A percentile compares a stretch with the other conserved stretches of the same genome.
These are phyloP conservation scores for Trametes gibbosa DNA, from an alignment of 768 basidiomycete genomes.

Conservation along the genomic window DNA sequence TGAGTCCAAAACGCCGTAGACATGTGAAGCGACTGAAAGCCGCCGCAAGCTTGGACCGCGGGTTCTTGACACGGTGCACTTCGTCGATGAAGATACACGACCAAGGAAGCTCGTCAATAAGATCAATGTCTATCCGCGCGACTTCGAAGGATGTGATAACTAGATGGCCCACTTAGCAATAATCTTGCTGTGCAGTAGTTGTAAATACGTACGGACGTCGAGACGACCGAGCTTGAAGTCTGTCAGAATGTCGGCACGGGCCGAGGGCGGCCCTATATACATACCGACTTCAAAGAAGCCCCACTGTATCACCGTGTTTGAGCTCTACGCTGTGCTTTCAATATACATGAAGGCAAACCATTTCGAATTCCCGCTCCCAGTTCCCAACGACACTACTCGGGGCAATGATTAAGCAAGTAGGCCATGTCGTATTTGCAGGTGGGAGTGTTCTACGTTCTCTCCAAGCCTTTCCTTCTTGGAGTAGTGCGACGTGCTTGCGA, in stretches of 20 bases:
- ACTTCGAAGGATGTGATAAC: conserved; percentile 83
- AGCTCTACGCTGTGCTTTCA: no score
- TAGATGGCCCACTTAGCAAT: conserved; percentile 29
- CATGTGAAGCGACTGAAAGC: conserved; percentile 74
- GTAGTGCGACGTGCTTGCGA: conserved; percentile 56
- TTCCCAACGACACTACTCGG: conserved; percentile 83
- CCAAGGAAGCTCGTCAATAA: conserved; percentile 67
- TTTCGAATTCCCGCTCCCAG: conserved; percentile 88
- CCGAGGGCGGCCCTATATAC: conserved; percentile 53
- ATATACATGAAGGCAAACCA: conserved; percentile 44
- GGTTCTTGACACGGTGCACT: conserved; percentile 87
- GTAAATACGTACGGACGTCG: conserved; percentile 66
- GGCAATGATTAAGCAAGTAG: conserved; percentile 84
- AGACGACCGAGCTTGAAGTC: conserved; percentile 81
- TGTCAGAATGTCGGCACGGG: conserved; percentile 54
- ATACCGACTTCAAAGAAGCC: conserved; percentile 87
- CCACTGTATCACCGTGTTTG: conserved; percentile 67
- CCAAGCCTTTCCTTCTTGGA: conserved; percentile 63
- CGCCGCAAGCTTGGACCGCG: conserved; percentile 56
- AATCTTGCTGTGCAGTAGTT: neutral
- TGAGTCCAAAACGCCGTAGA: conserved; percentile 73
- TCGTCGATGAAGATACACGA: conserved; percentile 83
- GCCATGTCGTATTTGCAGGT: conserved; percentile 70
- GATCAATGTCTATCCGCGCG: conserved; percentile 66
- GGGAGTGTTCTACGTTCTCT: conserved; percentile 51